Evolutionary conservation across 306 rosid species (phyloP), one percentile per base, ranked within the genome.

Genomic region (Potentilla sterilis): DNA sequence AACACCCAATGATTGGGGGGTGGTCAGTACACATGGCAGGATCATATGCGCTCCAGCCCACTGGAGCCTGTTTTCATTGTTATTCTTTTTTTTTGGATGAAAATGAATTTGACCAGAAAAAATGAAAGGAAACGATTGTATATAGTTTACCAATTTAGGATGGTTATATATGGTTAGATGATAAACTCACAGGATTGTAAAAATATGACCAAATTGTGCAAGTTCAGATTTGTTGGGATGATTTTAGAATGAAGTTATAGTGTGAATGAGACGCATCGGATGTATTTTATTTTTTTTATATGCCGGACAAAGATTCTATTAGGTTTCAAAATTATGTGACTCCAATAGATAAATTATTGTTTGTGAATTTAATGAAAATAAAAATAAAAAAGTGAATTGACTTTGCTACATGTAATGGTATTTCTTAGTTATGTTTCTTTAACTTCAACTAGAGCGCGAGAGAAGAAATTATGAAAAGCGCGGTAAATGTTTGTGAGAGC

Each of bases 31-130:
- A 13, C 18, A 7, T 4, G 51, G 51, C 51, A 66, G 49, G 6
- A 70, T 43, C 44, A 64, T 9, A 44, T 77, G 63, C 85, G 86
- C 87, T 86, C 89, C 87, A 15, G 67, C 84, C 87, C 92, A 86
- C 82, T 74, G 75, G n/a, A 40, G 41, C 70, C 58, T 64, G 46
- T 35, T 10, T 0, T 37, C 11, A 59, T 10, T 21, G 34, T 40
- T n/a, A 2, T 28, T 22, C 5, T 28, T 22, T 11, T 14, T 28
- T 18, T 64, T 12, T 0, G 16, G 24, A 24, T 37, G 7, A 16
- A 3, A 68, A 18, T 22, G 42, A 61, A 28, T 28, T 28, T 28
- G 28, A 28, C 28, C 28, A 34, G 11, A 62, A 0, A 19, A 6
- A 61, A 65, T 21, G 41, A 11, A 72, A 16, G 22, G 6, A 18